These are phyloP conservation scores for Podospora conica DNA, from an alignment of 495 filamentous ascomycete species.

Conservation along the genomic window DNA sequence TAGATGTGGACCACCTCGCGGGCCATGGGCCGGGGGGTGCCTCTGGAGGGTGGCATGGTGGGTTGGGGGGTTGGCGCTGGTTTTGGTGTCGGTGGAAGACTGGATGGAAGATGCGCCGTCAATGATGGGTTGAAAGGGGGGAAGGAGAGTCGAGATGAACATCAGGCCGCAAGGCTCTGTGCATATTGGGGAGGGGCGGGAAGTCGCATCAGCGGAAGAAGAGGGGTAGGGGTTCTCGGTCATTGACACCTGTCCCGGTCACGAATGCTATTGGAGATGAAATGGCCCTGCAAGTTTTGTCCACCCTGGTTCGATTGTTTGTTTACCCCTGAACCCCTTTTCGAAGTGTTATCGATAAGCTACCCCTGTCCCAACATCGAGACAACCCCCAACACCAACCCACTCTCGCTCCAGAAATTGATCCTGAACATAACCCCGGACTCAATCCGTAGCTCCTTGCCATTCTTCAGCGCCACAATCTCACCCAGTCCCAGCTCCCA, in stretches of 20 bases:
- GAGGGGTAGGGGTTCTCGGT: not conserved
- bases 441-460: too few species aligned
- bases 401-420: too few species aligned
- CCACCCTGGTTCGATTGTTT: not conserved
- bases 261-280: not conserved
- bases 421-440: too few species aligned
- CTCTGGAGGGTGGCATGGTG: not conserved
- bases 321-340: not conserved
- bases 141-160: not conserved
- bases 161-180: not conserved
- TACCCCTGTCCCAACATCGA: not conserved
- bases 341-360: not conserved
- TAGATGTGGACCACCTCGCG: slow-evolving; percentile 4
- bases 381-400: not conserved
- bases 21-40: not conserved
- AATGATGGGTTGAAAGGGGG: not conserved
- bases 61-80: not conserved
- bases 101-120: not conserved
- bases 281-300: not conserved
- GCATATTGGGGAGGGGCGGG: not conserved
- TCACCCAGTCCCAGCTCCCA: not conserved
- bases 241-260: not conserved
- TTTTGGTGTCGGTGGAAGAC: not conserved
- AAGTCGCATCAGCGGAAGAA: not conserved
- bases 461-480: too few species aligned